These are phyloP conservation scores for Intubia oerlemansii DNA, from an alignment of 2,329 filamentous ascomycete species.

Conservation along the genomic window DNA sequence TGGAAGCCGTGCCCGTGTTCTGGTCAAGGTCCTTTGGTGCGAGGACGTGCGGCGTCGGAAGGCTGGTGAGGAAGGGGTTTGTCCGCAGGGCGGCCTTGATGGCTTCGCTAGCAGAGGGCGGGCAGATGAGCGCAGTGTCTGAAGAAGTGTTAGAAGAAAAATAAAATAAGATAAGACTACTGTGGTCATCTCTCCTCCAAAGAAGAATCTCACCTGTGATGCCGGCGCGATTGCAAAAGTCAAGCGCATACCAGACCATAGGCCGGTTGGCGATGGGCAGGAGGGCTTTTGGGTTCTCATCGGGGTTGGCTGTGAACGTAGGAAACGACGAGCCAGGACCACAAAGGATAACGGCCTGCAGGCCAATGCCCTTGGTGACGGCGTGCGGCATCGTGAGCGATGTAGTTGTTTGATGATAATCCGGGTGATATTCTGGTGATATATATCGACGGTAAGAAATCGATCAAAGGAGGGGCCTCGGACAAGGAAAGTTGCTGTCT, in stretches of 20 bases:
- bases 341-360: conserved; percentile 68
- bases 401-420: background rate
- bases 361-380: conserved; percentile 44
- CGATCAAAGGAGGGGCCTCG: too few relatives aligned
- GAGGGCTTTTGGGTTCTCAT: conserved; percentile 64
- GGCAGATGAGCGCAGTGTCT: conserved; percentile 44
- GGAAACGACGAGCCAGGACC: conserved; percentile 65
- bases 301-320: conserved; percentile 62
- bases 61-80: conserved; percentile 53
- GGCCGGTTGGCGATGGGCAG: conserved; percentile 66
- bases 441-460: too few relatives aligned
- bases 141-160: background rate
- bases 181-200: background rate
- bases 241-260: conserved; percentile 79
- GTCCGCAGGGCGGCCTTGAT: conserved; percentile 52
- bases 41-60: conserved; percentile 54
- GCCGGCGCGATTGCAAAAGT: conserved; percentile 67
- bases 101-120: conserved; percentile 41
- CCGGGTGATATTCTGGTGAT: conserved; percentile 1
- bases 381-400: conserved; percentile 49
- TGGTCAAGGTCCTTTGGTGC: conserved; percentile 57
- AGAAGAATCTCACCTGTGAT: conserved; percentile 33
- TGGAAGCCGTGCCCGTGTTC: conserved; percentile 74
- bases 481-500: too few relatives aligned
- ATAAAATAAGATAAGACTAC: background rate